Evolutionary conservation across 176 grass and related monocot genomes (phyloP).

Genomic region (Rhynchospora breviuscula): DNA sequence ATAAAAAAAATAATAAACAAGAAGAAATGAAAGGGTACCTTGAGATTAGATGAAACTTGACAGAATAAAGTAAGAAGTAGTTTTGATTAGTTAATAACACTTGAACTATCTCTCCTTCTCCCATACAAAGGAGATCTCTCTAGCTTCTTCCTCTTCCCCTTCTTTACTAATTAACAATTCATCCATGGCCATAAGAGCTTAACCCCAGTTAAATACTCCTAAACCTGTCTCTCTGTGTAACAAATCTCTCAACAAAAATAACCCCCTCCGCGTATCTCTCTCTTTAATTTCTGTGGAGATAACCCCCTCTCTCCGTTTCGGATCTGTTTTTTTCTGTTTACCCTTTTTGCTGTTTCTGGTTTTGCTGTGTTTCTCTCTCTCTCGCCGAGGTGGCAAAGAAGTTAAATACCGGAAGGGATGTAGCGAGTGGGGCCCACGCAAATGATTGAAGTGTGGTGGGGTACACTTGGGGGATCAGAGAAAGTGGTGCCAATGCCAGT

Average conservation of each 20-base stretch:
- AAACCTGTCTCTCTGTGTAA: background rate
- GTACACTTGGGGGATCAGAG: background rate
- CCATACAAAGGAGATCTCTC: background rate
- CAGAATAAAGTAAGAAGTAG: conserved; percentile 2
- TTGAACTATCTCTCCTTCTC: conserved; percentile 26
- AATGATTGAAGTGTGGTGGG: conserved; percentile 14
- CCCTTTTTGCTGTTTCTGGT: background rate
- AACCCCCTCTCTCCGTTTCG: background rate
- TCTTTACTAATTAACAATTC: conserved; percentile 11
- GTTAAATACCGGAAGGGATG: background rate
- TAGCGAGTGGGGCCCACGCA: background rate
- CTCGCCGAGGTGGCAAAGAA: background rate
- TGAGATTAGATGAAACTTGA: background rate
- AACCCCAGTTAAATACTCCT: conserved; percentile 10
- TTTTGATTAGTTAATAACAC: background rate
- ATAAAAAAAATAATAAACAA: background rate
- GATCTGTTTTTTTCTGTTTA: background rate
- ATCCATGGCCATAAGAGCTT: conserved; percentile 8
- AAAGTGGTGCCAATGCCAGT: background rate
- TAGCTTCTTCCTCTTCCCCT: conserved; percentile 14
- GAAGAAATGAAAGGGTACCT: background rate
- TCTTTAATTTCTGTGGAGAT: background rate
- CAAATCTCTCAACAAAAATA: conserved; percentile 17
- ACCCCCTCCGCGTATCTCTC: background rate
- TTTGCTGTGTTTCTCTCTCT: background rate